Evolutionary conservation across 805 yeast genomes (phyloP), one percentile per base, ranked within the genome.

Genomic region (Teunomyces panamensis): DNA sequence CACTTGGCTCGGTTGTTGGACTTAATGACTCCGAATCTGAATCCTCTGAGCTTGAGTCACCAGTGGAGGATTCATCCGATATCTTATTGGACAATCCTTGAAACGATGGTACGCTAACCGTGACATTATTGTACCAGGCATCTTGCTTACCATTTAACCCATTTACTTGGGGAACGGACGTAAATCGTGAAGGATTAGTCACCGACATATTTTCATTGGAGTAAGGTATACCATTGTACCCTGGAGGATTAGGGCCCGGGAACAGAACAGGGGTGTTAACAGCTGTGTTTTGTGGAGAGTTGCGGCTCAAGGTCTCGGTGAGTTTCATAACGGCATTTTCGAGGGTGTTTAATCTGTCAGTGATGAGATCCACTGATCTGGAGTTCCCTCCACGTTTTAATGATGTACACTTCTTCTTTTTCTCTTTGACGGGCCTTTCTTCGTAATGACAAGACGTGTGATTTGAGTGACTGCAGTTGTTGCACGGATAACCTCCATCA

Each of bases 401-500:
- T 14, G 9, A 11, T 1, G 11, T 3, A n/a, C n/a, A 30, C 9
- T 24, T 20, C 26, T 45, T 44, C 34, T 39, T 52, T 30, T 27
- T 47, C 41, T 32, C 34, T n/a, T 47, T 49, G 17, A 34, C 47
- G 4, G 48, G 48, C 5, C 58, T 49, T 36, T 62, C 63, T 10
- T 55, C 58, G 39, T 64, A 67, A 33, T 53, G 56, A 48, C 69
- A 67, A 8, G 53, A 45, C 6, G 53, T 24, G 8, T 54, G 53
- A 26, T 57, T 55, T 30, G 58, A 51, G 6, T 32, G 35, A 5
- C 32, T 35, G 29, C 73, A 67, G 47, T 65, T 65, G 8, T 53
- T 10, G 50, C 73, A 67, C 0, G 73, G 73, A 9, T 20, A 48
- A 3, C 41, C 46, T 1, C 73, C 73, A 47, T 63, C 60, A 48